Percentiles rank a stretch among this genome's conserved stretches.
These are phyloP conservation scores for Pichia kluyveri DNA, from an alignment of 805 yeast species.

Conservation along the genomic window DNA sequence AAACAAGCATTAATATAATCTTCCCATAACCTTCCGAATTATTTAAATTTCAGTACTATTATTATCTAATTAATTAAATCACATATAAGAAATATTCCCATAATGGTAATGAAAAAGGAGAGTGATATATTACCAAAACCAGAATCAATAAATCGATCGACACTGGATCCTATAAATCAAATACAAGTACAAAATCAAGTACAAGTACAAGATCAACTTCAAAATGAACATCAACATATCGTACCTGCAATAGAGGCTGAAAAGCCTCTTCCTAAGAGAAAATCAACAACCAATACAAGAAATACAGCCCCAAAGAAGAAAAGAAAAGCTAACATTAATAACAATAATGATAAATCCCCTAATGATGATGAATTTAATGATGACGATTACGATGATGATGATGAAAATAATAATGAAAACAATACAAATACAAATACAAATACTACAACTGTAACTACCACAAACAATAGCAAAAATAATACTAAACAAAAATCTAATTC, in stretches of 20 bases:
- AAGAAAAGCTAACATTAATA: not conserved
- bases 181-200: too few species aligned
- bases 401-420: not conserved
- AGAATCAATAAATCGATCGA: not conserved
- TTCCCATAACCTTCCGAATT: too few species aligned
- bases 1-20: too few species aligned
- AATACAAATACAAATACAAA: not conserved
- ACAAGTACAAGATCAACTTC: not conserved
- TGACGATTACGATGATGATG: not conserved
- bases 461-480: not conserved
- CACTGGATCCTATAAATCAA: not conserved
- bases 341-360: not conserved
- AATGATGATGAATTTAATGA: not conserved
- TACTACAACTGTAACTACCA: not conserved
- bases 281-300: not conserved
- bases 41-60: too few species aligned
- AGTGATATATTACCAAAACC: not conserved
- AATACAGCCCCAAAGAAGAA: not conserved
- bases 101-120: not conserved
- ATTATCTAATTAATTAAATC: too few species aligned
- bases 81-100: not conserved
- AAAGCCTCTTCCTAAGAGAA: not conserved
- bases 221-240: not conserved
- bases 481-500: slow-evolving; percentile 1
- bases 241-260: not conserved